Evolutionary conservation across 306 rosid species (phyloP).

Genomic region (Luffa aegyptiaca): DNA sequence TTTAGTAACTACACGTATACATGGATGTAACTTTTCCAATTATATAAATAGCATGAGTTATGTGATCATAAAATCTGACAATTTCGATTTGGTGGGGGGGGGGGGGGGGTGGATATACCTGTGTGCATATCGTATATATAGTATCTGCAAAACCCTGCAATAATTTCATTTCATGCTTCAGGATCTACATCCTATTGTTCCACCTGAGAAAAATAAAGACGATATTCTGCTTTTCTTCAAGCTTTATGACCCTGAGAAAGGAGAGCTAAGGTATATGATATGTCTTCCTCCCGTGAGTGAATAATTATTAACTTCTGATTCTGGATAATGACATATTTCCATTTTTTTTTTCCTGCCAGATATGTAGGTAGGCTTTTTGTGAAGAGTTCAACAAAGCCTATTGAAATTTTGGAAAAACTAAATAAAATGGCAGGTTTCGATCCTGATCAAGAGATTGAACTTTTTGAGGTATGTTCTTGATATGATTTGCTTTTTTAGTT

Average conservation of each 20-base stretch:
- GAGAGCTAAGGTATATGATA: slow-evolving; percentile 52
- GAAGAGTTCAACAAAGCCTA: slow-evolving; percentile 49
- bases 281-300: slow-evolving; percentile 1
- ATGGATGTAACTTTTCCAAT: background rate
- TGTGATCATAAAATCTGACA: background rate
- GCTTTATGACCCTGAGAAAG: slow-evolving; percentile 63
- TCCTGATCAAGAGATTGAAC: slow-evolving; percentile 65
- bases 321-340: slow-evolving; percentile 6
- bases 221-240: slow-evolving; percentile 74
- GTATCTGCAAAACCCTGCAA: background rate
- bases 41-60: background rate
- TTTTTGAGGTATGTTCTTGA: slow-evolving; percentile 55
- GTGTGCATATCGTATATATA: background rate
- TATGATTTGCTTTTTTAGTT: background rate
- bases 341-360: slow-evolving; percentile 19
- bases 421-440: slow-evolving; percentile 78
- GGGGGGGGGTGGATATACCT: background rate
- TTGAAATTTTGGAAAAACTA: slow-evolving; percentile 52
- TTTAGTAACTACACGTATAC: background rate
- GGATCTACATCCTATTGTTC: slow-evolving; percentile 66
- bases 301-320: background rate
- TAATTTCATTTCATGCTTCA: slow-evolving; percentile 20
- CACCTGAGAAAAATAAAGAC: slow-evolving; percentile 61
- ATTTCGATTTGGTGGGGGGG: background rate
- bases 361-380: slow-evolving; percentile 78